These are phyloP conservation scores for Neurospora sp. DNA, from an alignment of 495 filamentous ascomycete species.

Conservation along the genomic window DNA sequence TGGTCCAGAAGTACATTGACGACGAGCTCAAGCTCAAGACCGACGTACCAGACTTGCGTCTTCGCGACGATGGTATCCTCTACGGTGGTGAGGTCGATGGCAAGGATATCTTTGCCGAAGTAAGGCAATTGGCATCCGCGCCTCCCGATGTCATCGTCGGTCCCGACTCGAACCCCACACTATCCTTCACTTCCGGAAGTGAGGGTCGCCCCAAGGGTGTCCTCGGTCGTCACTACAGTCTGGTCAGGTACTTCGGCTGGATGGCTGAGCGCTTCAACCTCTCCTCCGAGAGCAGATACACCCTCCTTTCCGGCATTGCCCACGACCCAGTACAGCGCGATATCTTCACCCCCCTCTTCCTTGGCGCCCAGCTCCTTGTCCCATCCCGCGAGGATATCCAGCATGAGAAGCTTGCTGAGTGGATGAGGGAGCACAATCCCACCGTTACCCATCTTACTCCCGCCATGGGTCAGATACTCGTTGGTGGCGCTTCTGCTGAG, in stretches of 20 bases:
- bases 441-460: slow-evolving; percentile 90
- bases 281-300: slow-evolving; percentile 66
- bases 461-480: slow-evolving; percentile 91
- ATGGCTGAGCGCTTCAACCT: slow-evolving; percentile 79
- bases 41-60: slow-evolving; percentile 64
- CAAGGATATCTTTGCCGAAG: slow-evolving; percentile 54
- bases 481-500: slow-evolving; percentile 68
- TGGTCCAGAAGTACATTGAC: slow-evolving; percentile 65
- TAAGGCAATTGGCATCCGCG: slow-evolving; percentile 41
- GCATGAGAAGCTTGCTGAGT: slow-evolving; percentile 81
- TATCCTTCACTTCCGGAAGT: slow-evolving; percentile 77
- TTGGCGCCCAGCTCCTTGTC: slow-evolving; percentile 73
- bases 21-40: slow-evolving; percentile 63
- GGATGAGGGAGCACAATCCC: slow-evolving; percentile 71
- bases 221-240: slow-evolving; percentile 73
- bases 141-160: slow-evolving; percentile 72
- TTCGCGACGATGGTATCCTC: slow-evolving; percentile 66
- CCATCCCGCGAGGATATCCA: slow-evolving; percentile 79
- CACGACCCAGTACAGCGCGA: slow-evolving; percentile 90
- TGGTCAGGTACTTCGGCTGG: slow-evolving; percentile 86
- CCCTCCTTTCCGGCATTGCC: slow-evolving; percentile 74
- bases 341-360: slow-evolving; percentile 88
- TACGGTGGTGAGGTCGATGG: slow-evolving; percentile 54
- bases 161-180: slow-evolving; percentile 75
- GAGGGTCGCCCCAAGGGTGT: slow-evolving; percentile 74